These are phyloP conservation scores for Tricholoma saponaceum DNA, from an alignment of 768 basidiomycete species.

Conservation along the genomic window DNA sequence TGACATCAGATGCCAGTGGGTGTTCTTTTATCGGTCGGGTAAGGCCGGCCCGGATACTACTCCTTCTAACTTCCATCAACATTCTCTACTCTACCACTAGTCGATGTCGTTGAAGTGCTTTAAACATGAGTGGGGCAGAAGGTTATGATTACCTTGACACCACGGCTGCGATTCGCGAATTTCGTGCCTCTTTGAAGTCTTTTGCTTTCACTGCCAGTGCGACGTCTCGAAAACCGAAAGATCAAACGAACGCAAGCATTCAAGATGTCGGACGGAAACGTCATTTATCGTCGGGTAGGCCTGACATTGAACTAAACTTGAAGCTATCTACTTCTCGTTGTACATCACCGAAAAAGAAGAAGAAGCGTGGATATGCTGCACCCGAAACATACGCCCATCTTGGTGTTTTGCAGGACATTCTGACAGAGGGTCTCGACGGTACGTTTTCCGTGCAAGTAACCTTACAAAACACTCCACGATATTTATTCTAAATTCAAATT, in stretches of 20 bases:
- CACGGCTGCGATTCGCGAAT: not conserved
- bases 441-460: constrained; percentile 8
- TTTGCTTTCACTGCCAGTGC: constrained; percentile 1
- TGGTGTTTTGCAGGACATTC: constrained; percentile 45
- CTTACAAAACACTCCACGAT: not conserved
- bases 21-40: no score
- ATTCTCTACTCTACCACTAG: no score
- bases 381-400: constrained; percentile 54
- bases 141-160: not conserved
- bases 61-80: no score
- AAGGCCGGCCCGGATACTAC: no score
- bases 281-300: not conserved
- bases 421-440: constrained; percentile 57
- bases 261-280: not conserved
- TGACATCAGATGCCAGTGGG: no score
- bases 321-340: not conserved
- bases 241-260: not conserved
- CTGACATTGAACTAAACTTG: not conserved
- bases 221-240: not conserved
- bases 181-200: constrained; percentile 2
- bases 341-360: constrained; percentile 24
- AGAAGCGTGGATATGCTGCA: constrained; percentile 38
- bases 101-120: no score
- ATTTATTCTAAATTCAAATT: not conserved
- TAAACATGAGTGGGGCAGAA: not conserved